Evolutionary conservation across 208 protist species (phyloP), one percentile per base, ranked within the genome.

Genomic region (Trypanosoma mega): DNA sequence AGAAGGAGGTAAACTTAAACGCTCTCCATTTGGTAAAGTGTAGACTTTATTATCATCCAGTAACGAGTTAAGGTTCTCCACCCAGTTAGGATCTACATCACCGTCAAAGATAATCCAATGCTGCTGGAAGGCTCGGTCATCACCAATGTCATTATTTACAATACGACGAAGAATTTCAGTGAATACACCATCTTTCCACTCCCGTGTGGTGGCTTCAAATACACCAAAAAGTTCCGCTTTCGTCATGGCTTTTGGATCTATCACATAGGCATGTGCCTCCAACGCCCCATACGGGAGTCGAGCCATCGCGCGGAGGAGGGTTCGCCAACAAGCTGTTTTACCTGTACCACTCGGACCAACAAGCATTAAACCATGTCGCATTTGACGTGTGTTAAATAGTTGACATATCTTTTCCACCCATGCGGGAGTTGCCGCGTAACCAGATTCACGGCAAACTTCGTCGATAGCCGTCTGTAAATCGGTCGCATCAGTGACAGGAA

Each of bases 171-270:
- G 77, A 9, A 98, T 97, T 54, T 80, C 79, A 5, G 99, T 99
- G 68, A 99, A 99, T 3, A 99, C 72, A 66, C 99, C 99, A 72
- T 99, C 99, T 20, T 90, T 99, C 99, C 99, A 99, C 81, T 99
- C 98, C 23, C 97, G 88, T 26, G 98, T 99, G 14, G 98, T 99
- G 36, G 92, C 63, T 66, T 99, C 98, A 16, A 99, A 85, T 5
- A 76, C 87, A 56, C 99, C 99, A 74, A 99, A 99, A 18, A 99
- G 86, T 39, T 98, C 90, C 27, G 93, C 90, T 77, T 99, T 99
- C 37, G 79, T 90, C 20, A 99, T 92, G 20, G 99, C 95, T 80
- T 99, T 99, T 20, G 98, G 98, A 66, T 99, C 97, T 54, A 99
- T 94, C 29, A 99, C 86, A 80, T 99, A 97, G 4, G 92, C 80